Evolutionary conservation across 2,329 filamentous ascomycete species (phyloP), one percentile per base, ranked within the genome.

Genomic region (Aspergillus clavatus): DNA sequence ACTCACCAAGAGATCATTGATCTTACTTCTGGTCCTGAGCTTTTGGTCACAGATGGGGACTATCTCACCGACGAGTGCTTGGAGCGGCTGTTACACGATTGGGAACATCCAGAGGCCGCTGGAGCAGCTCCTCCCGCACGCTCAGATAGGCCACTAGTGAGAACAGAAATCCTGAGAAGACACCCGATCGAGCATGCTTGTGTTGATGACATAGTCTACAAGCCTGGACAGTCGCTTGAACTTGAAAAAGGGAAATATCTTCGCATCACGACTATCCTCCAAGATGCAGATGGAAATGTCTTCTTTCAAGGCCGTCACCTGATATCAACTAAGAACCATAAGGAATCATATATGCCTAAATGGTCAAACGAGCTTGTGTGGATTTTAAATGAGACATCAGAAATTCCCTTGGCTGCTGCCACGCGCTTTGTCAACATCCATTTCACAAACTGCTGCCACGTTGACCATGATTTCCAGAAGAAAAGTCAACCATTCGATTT

Each of bases 401-500:
- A 80, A 2, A 57, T 83, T 0, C 35, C 61, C 0, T 44, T 75
- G 0, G 40, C 52, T 0, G 47, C 67, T 0, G 66, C 83, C 0
- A 54, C 68, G 2, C 50, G 61, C 1, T 62, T 71, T 5, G 65
- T 79, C 0, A 58, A 58, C 0, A 61, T 86, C 0, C 57, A 71
- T 0, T 62, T 75, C 2, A 87, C 83, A 0, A 88, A 87, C 46
- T 60, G 71, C 0, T 53, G 61, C 0, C 45, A 35, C 44, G 46
- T 57, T 10, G 37, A 53, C 27, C 14, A 40, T 59, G 0, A 66
- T 68, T 38, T 58, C 64, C 1, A 66, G 52, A 53, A 1, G 18
- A 56, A 0, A 52, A 58, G 1, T 46, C 61, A 54, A 59, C 8
- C 46, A 59, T 1, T 54, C 0, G 57, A 62, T 1, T 42, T 70